Evolutionary conservation across 805 yeast species (phyloP).

Genomic region (Candida pseudoglaebosa): DNA sequence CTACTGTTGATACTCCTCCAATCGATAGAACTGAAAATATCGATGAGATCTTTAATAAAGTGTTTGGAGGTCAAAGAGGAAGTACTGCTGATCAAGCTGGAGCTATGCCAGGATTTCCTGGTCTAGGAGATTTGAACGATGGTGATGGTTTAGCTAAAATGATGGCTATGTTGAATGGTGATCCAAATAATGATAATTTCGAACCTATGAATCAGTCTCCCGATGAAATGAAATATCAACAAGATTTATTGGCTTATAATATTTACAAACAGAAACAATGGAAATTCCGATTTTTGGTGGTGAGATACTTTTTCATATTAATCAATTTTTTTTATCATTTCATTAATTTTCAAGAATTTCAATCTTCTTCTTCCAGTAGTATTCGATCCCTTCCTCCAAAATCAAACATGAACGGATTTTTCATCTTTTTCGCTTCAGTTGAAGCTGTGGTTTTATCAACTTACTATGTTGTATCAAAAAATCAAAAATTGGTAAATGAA

Average conservation of each 20-base stretch:
- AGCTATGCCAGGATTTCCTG: not conserved
- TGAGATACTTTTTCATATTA: constrained; percentile 23
- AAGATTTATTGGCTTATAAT: constrained; percentile 26
- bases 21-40: constrained; percentile 20
- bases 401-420: constrained; percentile 16
- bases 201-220: constrained; percentile 5
- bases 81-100: constrained; percentile 6
- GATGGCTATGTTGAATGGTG: constrained; percentile 3
- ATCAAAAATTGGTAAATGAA: constrained; percentile 19
- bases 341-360: constrained; percentile 11
- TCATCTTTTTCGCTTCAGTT: constrained; percentile 23
- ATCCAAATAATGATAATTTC: not conserved
- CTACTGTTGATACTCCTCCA: constrained; percentile 14
- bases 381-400: constrained; percentile 20
- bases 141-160: constrained; percentile 23
- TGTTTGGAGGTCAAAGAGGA: constrained; percentile 20
- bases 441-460: constrained; percentile 32
- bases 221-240: constrained; percentile 22
- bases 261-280: constrained; percentile 28
- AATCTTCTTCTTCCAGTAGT: constrained; percentile 25
- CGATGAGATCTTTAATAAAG: constrained; percentile 30
- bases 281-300: constrained; percentile 29
- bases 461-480: constrained; percentile 27
- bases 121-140: constrained; percentile 12
- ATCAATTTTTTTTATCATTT: constrained; percentile 35